phyloP scores from a whole-genome alignment of 2,329 filamentous ascomycete species.

The Fusarium gaditjirri region DNA sequence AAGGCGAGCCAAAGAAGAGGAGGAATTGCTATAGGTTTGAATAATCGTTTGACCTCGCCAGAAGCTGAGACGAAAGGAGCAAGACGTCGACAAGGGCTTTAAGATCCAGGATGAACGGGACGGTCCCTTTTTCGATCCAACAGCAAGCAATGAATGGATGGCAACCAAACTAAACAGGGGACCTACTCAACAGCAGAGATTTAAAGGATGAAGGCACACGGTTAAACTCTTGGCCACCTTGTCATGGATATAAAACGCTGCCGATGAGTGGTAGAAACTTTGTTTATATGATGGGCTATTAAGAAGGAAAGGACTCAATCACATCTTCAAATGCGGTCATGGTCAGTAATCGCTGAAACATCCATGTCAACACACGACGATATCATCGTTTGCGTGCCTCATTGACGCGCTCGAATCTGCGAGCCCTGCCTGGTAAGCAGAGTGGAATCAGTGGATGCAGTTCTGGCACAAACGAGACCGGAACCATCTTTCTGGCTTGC shows the following conservation, averaged over 20 bases:
- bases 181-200: constrained; percentile 8
- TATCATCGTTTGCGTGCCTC: constrained; percentile 28
- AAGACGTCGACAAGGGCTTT: constrained; percentile 38
- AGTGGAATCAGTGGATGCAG: constrained; percentile 42
- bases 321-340: neutral
- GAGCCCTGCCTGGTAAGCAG: constrained; percentile 2
- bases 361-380: constrained; percentile 1
- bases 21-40: constrained; percentile 23
- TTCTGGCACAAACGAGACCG: constrained; percentile 24
- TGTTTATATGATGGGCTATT: constrained; percentile 31
- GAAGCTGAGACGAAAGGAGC: constrained; percentile 19
- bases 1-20: constrained; percentile 13
- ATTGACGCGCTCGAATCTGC: neutral
- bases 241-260: constrained; percentile 1
- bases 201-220: constrained; percentile 15
- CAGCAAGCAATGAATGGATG: constrained; percentile 17
- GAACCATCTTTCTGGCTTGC: constrained; percentile 24
- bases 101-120: constrained; percentile 10
- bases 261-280: constrained; percentile 22
- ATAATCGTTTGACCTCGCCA: constrained; percentile 26
- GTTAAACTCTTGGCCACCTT: constrained; percentile 26
- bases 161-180: constrained; percentile 30
- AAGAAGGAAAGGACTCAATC: constrained; percentile 6
- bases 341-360: constrained; percentile 13
- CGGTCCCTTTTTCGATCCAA: constrained; percentile 40